Evolutionary conservation across 2,329 filamentous ascomycete genomes (phyloP), one percentile per base, ranked within the genome.

Genomic region (Pseudogymnoascus sp.): DNA sequence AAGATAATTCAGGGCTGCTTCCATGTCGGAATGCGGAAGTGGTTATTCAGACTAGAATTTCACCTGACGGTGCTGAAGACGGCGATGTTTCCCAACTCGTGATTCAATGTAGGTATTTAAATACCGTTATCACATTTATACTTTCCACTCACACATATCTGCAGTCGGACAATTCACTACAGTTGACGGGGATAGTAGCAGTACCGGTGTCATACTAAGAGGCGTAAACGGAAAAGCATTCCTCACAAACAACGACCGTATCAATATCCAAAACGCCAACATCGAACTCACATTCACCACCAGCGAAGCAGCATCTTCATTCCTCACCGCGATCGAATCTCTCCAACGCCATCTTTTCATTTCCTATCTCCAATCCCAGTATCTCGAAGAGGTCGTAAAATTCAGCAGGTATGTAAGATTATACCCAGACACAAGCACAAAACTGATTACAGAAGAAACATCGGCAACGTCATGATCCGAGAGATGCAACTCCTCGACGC

Each of bases 381-480:
- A 14, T n/a, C 44, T 50, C 12, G 14, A 50, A 50, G 44, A 50
- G 44, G 23, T 50, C 5, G 14, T n/a, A 5, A 50, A n/a, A 50
- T 50, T 50, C 12, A 21, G 7, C 21, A 50, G 23, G 44, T 50
- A 50, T 7, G 35, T 37, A 31, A 18, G 16, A 28, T 2, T 7
- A 28, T 47, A 21, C 10, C 16, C 14, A 61, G 28, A 6, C 2
- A 25, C 4, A 18, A 35, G 6, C 21, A 35, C 7, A 31, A 12
- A 7, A 14, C 35, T 61, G 16, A 61, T 12, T 28, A 16, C 5
- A 35, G 21, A 40, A 64, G 63, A 8, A 50, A 61, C 38, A 56
- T 64, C n/a, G 63, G 63, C 38, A 37, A 62, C 21, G 59, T 64
- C 33, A 64, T 64, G 63, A 64, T 64, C 56, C 63, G 63, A 18